Conservation (phyloP, 345 rosid species). For the Syzygium grande region DNA sequence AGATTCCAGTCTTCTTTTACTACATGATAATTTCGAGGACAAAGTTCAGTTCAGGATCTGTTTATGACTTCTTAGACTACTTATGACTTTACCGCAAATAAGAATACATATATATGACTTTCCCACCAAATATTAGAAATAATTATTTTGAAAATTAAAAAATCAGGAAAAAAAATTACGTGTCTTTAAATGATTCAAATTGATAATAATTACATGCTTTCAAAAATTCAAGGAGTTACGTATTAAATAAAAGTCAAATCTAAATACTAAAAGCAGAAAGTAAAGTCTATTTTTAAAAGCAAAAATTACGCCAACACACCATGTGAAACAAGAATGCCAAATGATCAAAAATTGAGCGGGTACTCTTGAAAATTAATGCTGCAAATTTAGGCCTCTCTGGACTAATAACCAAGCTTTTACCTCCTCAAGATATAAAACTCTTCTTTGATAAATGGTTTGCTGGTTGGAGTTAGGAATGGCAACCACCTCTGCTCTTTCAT, state of each 20-base stretch:
- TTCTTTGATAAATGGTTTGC: slow-evolving; percentile 52
- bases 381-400: no score
- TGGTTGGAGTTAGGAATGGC: slow-evolving; percentile 66
- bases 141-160: not conserved
- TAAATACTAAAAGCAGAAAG: not conserved
- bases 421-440: slow-evolving; percentile 73
- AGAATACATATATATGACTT: not conserved
- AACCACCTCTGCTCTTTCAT: slow-evolving; percentile 85
- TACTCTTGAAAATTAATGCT: no score
- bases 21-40: not conserved
- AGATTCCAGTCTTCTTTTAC: not conserved
- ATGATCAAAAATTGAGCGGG: not conserved
- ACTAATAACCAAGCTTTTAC: slow-evolving; percentile 21
- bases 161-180: not conserved
- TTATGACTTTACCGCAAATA: not conserved
- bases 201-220: not conserved
- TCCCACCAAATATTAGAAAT: not conserved
- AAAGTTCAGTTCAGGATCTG: not conserved
- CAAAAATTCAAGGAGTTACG: not conserved
- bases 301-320: not conserved
- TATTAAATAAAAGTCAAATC: not conserved
- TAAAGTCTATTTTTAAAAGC: not conserved
- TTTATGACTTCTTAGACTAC: not conserved
- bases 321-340: not conserved
- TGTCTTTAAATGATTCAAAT: not conserved